Evolutionary conservation across 169 alveolate species (phyloP), one percentile per base, ranked within the genome.

Genomic region (Plasmodium cynomolgi): DNA sequence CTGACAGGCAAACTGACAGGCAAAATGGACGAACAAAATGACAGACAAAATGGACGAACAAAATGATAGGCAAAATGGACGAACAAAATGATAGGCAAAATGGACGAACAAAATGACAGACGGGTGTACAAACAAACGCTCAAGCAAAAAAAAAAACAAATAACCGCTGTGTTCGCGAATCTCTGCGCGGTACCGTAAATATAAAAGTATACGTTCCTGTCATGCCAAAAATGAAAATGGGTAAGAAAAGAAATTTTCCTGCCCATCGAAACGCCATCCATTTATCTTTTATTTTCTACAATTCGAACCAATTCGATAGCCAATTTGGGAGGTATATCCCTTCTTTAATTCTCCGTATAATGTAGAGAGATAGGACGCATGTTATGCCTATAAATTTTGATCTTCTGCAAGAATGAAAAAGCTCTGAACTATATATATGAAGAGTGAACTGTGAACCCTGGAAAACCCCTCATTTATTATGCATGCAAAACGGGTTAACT

Each of bases 401-500:
- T 68, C 33, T 68, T 68, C 77, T 68, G 37, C n/a, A 68, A 68
- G 6, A 26, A 68, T 8, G 37, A 68, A 23, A 68, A 68, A 68
- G n/a, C 62, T 15, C 62, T 50, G 62, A 15, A 50, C 7, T 15
- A 15, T 41, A 9, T 15, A 15, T 41, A 9, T 13, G 23, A 50
- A 68, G 15, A 68, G 15, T 68, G 34, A 23, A 8, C 41, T 23
- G 31, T 8, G n/a, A 68, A 68, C 15, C 17, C 20, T 68, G 37
- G 37, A 9, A 68, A 20, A 1, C 20, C 17, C 37, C 41, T 68
- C 77, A 68, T 23, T 68, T 26, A 9, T 68, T 68, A 26, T 23
- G 37, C 77, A 68, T 23, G 77, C 77, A 68, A 68, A 68, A 68
- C 39, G 77, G 77, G 31, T 68, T 68, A 68, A 68, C 31, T 68